Evolutionary conservation across 73 alveolate genomes (phyloP), one percentile per base, ranked within the genome.

Genomic region (Paramecium caudatum): DNA sequence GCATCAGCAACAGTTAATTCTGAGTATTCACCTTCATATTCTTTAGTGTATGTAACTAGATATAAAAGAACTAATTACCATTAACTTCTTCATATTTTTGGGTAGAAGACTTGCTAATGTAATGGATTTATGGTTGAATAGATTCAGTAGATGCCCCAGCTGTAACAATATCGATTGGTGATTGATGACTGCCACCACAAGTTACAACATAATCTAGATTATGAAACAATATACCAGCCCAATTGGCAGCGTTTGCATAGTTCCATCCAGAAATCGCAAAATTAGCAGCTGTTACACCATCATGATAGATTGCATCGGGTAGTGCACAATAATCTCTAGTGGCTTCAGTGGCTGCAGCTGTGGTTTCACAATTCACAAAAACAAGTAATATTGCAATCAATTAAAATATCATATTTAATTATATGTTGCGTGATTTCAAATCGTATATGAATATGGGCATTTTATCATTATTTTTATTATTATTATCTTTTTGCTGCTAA

Each of bases 1-100:
- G 88, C 43, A 74, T 74, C 88, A 17, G 32, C 25, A n/a, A 23
- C 88, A 2, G 49, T 47, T 6, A 74, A 41, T 16, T 37, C 43
- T 27, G 43, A 30, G 15, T 27, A 74, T 34, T 74, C 88, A 6
- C 88, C 88, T 45, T 74, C 88, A 74, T 41, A 37, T 74, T 74
- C 88, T 74, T 43, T 74, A 16, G 88, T 74, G 21, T 74, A 74
- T 30, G 88, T 41, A 7, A 34, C 88, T 74, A 74, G 43, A 74
- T 36, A 32, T 68, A 68, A 32, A 32, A 34, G 34, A 68, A 68
- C 13, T 27, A 10, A 68, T 32, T 34, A 37, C 61, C 37, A 43
- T 68, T 34, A 25, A 32, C 65, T 74, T 74, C 69, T 19, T 37
- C 68, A 74, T 74, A 74, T 6, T 27, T 47, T 36, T 12, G 16